Conservation (phyloP, 257 asterid species). For the Thymus mandschuricus region DNA sequence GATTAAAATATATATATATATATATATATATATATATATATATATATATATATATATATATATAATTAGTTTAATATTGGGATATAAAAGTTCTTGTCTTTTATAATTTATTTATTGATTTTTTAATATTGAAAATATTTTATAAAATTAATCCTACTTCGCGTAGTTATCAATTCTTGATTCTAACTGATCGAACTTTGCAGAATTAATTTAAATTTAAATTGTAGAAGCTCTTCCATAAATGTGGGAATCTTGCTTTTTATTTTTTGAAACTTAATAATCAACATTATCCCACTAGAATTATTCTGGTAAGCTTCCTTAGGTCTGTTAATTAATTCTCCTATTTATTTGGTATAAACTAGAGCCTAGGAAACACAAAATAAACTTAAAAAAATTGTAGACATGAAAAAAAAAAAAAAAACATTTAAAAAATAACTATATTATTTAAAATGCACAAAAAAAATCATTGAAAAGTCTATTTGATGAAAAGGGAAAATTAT, state of each 20-base stretch:
- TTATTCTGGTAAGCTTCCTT: conserved; percentile 18
- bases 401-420: background rate
- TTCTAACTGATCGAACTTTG: conserved; percentile 16
- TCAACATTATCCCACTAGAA: conserved; percentile 32
- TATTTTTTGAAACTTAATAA: conserved; percentile 22
- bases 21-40: too few relatives aligned
- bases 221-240: conserved; percentile 43
- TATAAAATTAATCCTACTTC: conserved; percentile 23
- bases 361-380: background rate
- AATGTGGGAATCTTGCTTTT: conserved; percentile 44
- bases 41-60: too few relatives aligned
- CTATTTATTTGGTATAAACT: conserved; percentile 5
- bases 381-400: background rate
- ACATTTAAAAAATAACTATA: background rate
- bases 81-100: conserved; percentile 20
- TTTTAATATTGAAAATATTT: conserved; percentile 22
- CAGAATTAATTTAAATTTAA: conserved; percentile 16
- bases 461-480: background rate
- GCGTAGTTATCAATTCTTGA: conserved; percentile 23
- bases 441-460: too few relatives aligned
- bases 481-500: background rate
- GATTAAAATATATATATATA: conserved; percentile 12
- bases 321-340: background rate
- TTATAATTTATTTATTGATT: background rate
- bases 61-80: background rate